Evolutionary conservation across 2,329 filamentous ascomycete species (phyloP).

Genomic region (Septoria linicola): DNA sequence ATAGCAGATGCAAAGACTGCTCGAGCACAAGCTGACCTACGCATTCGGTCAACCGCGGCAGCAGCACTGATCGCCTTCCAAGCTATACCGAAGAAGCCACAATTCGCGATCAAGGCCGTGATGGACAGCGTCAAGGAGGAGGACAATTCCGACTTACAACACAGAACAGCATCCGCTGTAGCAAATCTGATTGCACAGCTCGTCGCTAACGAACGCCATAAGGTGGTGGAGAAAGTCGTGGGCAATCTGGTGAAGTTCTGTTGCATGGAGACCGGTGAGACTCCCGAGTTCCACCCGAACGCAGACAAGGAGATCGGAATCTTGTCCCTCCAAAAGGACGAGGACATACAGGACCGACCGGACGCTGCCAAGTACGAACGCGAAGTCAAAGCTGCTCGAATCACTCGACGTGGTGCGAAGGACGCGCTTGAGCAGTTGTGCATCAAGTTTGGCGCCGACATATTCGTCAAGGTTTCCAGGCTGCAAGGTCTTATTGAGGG

Average conservation of each 20-base stretch:
- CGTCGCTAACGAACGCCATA: constrained; percentile 73
- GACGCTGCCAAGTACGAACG: constrained; percentile 87
- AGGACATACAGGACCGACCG: constrained; percentile 88
- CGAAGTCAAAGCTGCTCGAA: constrained; percentile 83
- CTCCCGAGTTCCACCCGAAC: constrained; percentile 88
- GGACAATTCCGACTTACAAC: constrained; percentile 84
- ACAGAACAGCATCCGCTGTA: constrained; percentile 80
- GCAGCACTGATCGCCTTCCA: constrained; percentile 86
- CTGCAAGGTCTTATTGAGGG: constrained; percentile 77
- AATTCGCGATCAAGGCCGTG: constrained; percentile 87
- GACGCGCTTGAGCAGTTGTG: constrained; percentile 89
- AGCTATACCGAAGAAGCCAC: constrained; percentile 87
- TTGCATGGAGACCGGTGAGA: constrained; percentile 96
- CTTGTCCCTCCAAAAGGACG: constrained; percentile 92
- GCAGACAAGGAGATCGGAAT: constrained; percentile 75
- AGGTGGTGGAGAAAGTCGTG: constrained; percentile 92
- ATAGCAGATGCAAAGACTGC: constrained; percentile 76
- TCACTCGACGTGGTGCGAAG: constrained; percentile 89
- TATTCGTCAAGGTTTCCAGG: constrained; percentile 83
- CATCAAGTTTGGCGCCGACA: constrained; percentile 69
- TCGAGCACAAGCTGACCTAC: constrained; percentile 79
- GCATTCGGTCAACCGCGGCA: constrained; percentile 81
- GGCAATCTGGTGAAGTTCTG: constrained; percentile 96
- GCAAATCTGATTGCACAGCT: constrained; percentile 84
- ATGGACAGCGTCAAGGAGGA: constrained; percentile 98